These are phyloP conservation scores for Alternaria gaisen DNA, from an alignment of 2,329 filamentous ascomycete genomes.

Conservation along the genomic window DNA sequence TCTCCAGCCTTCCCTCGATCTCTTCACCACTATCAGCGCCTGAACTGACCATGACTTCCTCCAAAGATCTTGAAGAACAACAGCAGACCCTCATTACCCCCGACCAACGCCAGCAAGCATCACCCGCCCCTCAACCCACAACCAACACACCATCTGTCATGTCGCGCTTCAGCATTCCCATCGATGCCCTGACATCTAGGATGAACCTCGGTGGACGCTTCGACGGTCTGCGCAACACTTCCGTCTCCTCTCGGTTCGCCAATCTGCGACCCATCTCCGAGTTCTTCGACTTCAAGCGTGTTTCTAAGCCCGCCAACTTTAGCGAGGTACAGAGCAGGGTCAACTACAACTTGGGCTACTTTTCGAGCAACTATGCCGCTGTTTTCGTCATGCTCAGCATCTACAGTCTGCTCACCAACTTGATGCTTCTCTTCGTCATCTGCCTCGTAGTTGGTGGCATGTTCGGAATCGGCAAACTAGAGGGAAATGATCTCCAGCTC, in stretches of 20 bases:
- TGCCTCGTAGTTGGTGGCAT: constrained; percentile 85
- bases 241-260: constrained; percentile 82
- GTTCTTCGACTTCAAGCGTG: constrained; percentile 93
- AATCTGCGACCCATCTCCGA: constrained; percentile 91
- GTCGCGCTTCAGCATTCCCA: constrained; percentile 89
- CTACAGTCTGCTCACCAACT: constrained; percentile 92
- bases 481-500: constrained; percentile 86
- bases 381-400: constrained; percentile 95
- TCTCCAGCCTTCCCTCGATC: constrained; percentile 24
- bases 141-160: constrained; percentile 59
- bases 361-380: constrained; percentile 97
- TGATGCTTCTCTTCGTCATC: constrained; percentile 88
- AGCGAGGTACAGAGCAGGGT: constrained; percentile 87
- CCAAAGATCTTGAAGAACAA: constrained; percentile 40
- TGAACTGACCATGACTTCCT: constrained; percentile 44
- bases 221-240: constrained; percentile 80
- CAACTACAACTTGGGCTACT: constrained; percentile 97
- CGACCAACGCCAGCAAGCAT: constrained; percentile 24
- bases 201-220: constrained; percentile 88
- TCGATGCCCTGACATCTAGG: constrained; percentile 89
- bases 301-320: constrained; percentile 95
- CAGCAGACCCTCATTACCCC: constrained; percentile 36
- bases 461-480: constrained; percentile 89
- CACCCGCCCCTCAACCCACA: constrained; percentile 12
- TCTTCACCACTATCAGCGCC: constrained; percentile 20